These are phyloP conservation scores for Fusarium mangiferae DNA, from an alignment of 2,329 filamentous ascomycete species.

Conservation along the genomic window DNA sequence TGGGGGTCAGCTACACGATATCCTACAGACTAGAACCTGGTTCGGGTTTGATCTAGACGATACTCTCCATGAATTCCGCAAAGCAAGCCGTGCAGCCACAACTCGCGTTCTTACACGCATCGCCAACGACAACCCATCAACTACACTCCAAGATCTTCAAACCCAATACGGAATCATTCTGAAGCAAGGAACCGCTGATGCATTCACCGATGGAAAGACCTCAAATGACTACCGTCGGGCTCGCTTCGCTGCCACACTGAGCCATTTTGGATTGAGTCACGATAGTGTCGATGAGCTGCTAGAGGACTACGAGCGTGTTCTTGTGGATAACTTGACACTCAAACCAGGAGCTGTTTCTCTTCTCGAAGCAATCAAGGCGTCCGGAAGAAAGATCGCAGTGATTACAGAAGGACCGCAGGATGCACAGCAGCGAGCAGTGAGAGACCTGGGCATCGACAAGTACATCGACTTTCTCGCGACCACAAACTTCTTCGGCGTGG, in stretches of 20 bases:
- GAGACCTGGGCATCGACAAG: slow-evolving; percentile 34
- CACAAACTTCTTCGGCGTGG: slow-evolving; percentile 44
- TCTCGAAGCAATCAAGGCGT: slow-evolving; percentile 46
- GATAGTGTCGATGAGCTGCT: slow-evolving; percentile 38
- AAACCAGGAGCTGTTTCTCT: slow-evolving; percentile 52
- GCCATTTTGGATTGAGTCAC: slow-evolving; percentile 37
- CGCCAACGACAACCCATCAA: not conserved
- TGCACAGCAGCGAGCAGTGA: slow-evolving; percentile 55
- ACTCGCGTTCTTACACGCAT: slow-evolving; percentile 47
- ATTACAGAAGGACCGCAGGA: slow-evolving; percentile 61
- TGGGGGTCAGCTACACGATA: not conserved
- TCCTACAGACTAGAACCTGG: slow-evolving; percentile 46
- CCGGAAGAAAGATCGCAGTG: slow-evolving; percentile 54
- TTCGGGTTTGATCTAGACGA: slow-evolving; percentile 61
- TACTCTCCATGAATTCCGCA: slow-evolving; percentile 59
- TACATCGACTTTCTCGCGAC: slow-evolving; percentile 48
- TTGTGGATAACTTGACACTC: slow-evolving; percentile 45
- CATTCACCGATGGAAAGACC: slow-evolving; percentile 57
- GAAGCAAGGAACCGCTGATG: slow-evolving; percentile 47
- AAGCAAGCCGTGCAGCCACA: slow-evolving; percentile 51
- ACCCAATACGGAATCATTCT: slow-evolving; percentile 49
- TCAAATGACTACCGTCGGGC: slow-evolving; percentile 56
- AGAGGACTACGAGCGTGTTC: slow-evolving; percentile 45
- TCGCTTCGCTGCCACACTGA: slow-evolving; percentile 50
- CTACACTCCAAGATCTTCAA: slow-evolving; percentile 24